Base-by-base conservation (phyloP, 202 grass and related monocot species). In the Setaria viridis region DNA sequence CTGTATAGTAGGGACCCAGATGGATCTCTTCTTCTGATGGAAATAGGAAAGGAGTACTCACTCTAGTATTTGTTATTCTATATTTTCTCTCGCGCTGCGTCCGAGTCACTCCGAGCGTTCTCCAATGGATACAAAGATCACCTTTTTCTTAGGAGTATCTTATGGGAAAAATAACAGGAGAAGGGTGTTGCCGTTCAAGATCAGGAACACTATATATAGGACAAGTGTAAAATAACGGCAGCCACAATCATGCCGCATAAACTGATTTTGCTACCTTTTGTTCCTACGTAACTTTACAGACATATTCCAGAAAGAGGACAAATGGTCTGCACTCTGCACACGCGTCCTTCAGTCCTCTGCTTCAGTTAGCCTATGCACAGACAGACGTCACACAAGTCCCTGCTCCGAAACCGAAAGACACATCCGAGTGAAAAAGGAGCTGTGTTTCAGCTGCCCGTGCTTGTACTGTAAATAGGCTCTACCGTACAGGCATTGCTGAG, bases 91-190 rank as follows among this genome's bases (percentile, higher is more conserved):
- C 12, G 62, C 50, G 9, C 35, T 35, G 65, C 84, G 84, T 79
- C 30, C 55, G 51, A 63, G n/a, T 79, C 75, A 29, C 74, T 79
- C 53, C 19, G 42, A 42, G 43, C 30, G 30, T 42, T 54, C 42
- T 62, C 67, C 30, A 78, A 50, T 46, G 74, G 73, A 77, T 57
- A 34, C 74, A 69, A 4, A 15, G 29, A 7, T 73, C 25, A 2
- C 70, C 46, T 51, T 72, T 73, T 73, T 50, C 2, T 35, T 35
- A 25, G 25, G 25, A 25, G 25, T 25, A 35, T 35, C 70, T 72
- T 35, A 14, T 42, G 57, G 1, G 5, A 58, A 46, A 65, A 25
- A 25, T 25, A 55, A 57, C 1, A 21, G 7, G 5, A 50, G 5
- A 50, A 69, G 6, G 41, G 11, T 48, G 32, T 39, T 68, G 37